Percentiles rank a stretch among this genome's conserved stretches.
These are phyloP conservation scores for Rubia balearica DNA, from an alignment of 305 asterid genomes.

Conservation along the genomic window DNA sequence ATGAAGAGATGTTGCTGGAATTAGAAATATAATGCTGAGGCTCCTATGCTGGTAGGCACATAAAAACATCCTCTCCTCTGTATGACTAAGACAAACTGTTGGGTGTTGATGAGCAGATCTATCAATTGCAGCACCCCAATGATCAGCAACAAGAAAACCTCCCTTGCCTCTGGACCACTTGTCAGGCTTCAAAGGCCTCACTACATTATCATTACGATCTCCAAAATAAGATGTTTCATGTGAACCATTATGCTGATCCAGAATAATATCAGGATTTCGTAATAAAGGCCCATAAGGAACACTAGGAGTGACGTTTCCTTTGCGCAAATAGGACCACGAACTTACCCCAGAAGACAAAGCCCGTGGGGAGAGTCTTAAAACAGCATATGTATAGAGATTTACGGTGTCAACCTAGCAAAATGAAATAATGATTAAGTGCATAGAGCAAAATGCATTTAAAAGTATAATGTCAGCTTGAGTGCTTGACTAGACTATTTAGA, in stretches of 20 bases:
- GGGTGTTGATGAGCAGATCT: constrained; percentile 47
- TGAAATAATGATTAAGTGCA: background rate
- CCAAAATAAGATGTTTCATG: constrained; percentile 47
- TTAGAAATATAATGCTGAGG: constrained; percentile 63
- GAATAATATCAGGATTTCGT: constrained; percentile 35
- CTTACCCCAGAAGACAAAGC: constrained; percentile 67
- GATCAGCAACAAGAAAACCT: constrained; percentile 70
- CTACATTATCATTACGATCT: constrained; percentile 47
- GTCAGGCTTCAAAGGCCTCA: constrained; percentile 78
- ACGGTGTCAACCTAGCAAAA: constrained; percentile 70
- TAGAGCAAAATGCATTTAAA: background rate
- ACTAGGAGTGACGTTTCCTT: constrained; percentile 45
- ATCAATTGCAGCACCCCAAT: constrained; percentile 73
- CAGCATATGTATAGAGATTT: constrained; percentile 74
- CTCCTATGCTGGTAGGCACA: constrained; percentile 76
- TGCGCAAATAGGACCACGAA: constrained; percentile 65
- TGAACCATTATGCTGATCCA: constrained; percentile 47
- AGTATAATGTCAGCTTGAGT: background rate
- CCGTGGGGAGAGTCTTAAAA: constrained; percentile 73
- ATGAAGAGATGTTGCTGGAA: constrained; percentile 64
- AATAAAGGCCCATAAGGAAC: constrained; percentile 47
- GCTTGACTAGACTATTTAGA: background rate
- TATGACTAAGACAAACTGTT: constrained; percentile 64
- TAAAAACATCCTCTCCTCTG: constrained; percentile 75
- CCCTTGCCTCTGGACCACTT: constrained; percentile 88